Evolutionary conservation across 441 rosid species (phyloP), one percentile per base, ranked within the genome.

Genomic region (Flueggea neowawraea): DNA sequence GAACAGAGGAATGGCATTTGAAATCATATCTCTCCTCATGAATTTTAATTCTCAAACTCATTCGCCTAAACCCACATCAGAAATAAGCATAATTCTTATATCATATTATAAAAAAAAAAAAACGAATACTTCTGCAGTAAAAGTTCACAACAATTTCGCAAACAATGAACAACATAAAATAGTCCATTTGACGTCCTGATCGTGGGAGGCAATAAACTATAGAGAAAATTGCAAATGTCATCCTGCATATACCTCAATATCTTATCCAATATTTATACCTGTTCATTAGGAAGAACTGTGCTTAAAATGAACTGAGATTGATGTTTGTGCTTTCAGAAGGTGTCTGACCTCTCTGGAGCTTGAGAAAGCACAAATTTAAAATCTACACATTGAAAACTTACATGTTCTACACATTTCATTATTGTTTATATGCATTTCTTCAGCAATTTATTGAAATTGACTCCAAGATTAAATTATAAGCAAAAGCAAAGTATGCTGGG

Each of bases 331-430:
- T 5, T 48, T 57, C 36, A 57, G 63, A 69, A 62, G 43, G 13
- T 64, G 36, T 50, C 39, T 43, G 52, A 44, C 68, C 71, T 58
- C 44, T 55, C 58, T 16, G 58, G 32, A 50, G 69, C 65, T 60
- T 60, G 72, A 78, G 56, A 68, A 57, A 74, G 65, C 63, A 60
- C n/a, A 48, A 64, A 43, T 51, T 10, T 16, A 54, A 59, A 54
- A 49, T 36, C 6, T 8, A 36, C 9, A 8, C 9, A 48, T 16
- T 16, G 62, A 69, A 52, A 52, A 9, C 16, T 28, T 60, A 12
- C 44, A 15, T 12, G 16, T 61, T 47, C 31, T 47, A 68, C 14
- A 45, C 39, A 32, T 22, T 54, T 63, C 44, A 61, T 53, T 57
- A 54, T 69, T 54, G 61, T 65, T 5, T 39, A 12, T 61, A 50